phyloP scores from a whole-genome alignment of 768 basidiomycete genomes.

The Amanita molliuscula region DNA sequence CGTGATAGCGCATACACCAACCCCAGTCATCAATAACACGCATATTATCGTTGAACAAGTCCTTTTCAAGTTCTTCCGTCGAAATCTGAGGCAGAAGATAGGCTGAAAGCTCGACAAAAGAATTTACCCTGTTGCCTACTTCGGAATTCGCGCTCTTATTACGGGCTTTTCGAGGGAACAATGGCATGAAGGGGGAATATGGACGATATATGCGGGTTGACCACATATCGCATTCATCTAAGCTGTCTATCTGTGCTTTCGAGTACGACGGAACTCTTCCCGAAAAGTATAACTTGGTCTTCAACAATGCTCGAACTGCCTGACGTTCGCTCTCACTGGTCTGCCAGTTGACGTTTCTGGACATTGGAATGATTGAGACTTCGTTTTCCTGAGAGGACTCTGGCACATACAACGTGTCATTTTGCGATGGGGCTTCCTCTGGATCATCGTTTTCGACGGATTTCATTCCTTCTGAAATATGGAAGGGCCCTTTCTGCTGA shows the following conservation, averaged over 20 bases:
- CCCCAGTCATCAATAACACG: slow-evolving; percentile 5
- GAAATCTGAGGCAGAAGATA: neutral
- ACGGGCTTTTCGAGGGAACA: neutral
- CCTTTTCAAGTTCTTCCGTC: neutral
- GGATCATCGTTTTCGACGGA: neutral
- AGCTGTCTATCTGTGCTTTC: neutral
- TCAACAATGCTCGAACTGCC: neutral
- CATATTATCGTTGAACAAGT: slow-evolving; percentile 3
- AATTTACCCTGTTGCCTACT: neutral
- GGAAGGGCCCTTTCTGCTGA: slow-evolving; percentile 2
- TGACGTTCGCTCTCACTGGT: neutral
- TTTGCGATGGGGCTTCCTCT: neutral
- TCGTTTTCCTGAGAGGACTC: neutral
- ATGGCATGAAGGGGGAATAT: slow-evolving; percentile 1
- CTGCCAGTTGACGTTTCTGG: slow-evolving; percentile 2
- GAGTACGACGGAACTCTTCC: neutral
- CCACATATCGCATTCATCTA: neutral
- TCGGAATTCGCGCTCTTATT: neutral
- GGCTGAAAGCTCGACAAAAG: neutral
- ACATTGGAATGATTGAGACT: neutral
- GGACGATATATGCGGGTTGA: neutral
- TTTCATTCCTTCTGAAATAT: neutral
- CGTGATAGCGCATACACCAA: neutral
- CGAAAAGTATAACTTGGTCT: neutral
- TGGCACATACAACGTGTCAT: neutral